Evolutionary conservation across 306 rosid species (phyloP), one percentile per base, ranked within the genome.

Genomic region (Quercus glauca): DNA sequence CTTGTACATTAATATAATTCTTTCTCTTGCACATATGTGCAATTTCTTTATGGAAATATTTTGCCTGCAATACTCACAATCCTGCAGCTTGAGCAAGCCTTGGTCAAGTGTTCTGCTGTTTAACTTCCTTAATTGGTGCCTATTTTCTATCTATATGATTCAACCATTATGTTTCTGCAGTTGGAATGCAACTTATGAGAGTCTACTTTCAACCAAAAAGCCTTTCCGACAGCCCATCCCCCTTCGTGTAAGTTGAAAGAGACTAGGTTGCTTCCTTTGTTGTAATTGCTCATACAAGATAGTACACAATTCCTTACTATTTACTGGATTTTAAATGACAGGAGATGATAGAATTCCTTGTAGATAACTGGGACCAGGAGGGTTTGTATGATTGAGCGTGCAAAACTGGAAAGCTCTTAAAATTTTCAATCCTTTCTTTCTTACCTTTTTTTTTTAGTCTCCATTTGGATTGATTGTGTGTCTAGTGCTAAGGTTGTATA

Each of bases 331-430:
- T 52, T 67, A 79, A 68, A 71, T 83, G 71, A 12, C 94, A 94
- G 98, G 98, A 94, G 83, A 94, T 94, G 97, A 29, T 91, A 21
- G 96, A 91, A 11, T 93, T 91, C 84, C 94, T 93, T 76, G 92
- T 86, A 73, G 92, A 92, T 80, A 74, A 89, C 20, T 94, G 97
- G 97, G 99, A 92, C 85, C 82, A 85, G 61, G 97, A 91, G 56
- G 97, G 97, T 78, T 64, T 91, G 59, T 91, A 92, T 79, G 99
- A 91, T 75, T 91, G 87, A 94, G 61, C 77, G 49, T 73, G 73
- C 57, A 82, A 80, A 76, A 21, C 69, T 35, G 6, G 37, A 21
- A 63, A 18, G 55, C 59, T 63, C 12, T 26, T 26, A 17, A 63
- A 28, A 33, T 59, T 21, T 4, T 77, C 29, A 10, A 25, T 35